Evolutionary conservation across 371 early-diverging fungal species (phyloP).

Genomic region (Sporodiniella umbellata): DNA sequence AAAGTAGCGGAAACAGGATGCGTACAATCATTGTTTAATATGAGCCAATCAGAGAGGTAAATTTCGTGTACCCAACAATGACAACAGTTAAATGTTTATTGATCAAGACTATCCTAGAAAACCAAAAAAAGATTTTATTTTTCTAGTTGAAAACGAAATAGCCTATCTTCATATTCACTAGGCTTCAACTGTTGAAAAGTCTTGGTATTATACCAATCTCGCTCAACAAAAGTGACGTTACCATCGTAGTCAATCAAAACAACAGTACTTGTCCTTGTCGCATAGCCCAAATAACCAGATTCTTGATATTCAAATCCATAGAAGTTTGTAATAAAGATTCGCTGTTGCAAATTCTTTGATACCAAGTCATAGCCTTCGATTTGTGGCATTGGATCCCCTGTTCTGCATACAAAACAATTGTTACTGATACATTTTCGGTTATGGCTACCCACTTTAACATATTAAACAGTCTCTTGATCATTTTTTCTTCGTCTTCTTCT

Average conservation of each 20-base stretch:
- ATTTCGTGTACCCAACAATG: neutral
- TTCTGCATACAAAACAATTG: conserved; percentile 4
- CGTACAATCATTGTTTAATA: neutral
- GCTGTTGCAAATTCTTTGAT: conserved; percentile 23
- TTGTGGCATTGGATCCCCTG: conserved; percentile 18
- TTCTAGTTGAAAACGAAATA: conserved; percentile 2
- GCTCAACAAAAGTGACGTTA: conserved; percentile 39
- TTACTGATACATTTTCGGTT: neutral
- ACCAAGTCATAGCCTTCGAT: conserved; percentile 5
- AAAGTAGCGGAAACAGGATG: neutral
- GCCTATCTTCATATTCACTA: conserved; percentile 5
- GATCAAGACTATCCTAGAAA: no score
- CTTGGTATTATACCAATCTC: conserved; percentile 27
- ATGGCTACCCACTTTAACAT: conserved; percentile 32
- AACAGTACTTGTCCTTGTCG: conserved; percentile 54
- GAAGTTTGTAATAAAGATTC: conserved; percentile 37
- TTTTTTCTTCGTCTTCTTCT: conserved; percentile 12
- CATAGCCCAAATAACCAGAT: conserved; percentile 20
- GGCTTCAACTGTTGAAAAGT: conserved; percentile 1
- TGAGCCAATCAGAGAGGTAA: neutral
- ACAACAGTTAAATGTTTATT: no score
- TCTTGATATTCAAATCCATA: neutral
- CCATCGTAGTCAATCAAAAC: conserved; percentile 49
- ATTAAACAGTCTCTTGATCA: conserved; percentile 44
- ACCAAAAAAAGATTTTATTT: no score